Evolutionary conservation across 2,329 filamentous ascomycete species (phyloP), one percentile per base, ranked within the genome.

Genomic region (Hymenoscyphus repandus): DNA sequence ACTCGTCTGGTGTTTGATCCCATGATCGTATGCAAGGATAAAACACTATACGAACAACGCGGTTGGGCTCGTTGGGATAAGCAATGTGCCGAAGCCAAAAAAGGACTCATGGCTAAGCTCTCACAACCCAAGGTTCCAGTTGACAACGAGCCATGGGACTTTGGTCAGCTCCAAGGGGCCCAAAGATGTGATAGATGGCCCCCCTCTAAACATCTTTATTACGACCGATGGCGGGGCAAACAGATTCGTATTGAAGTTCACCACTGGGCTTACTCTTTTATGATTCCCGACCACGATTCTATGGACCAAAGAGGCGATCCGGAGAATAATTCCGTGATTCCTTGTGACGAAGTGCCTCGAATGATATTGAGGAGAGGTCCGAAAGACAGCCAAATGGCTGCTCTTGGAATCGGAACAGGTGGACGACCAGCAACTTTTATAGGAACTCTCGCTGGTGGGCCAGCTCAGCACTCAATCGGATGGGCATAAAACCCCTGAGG

Each of bases 171-270:
- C 40, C 17, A n/a, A 17, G 34, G 47, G 13, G 36, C 46, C 5
- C 12, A 36, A 1, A 44, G 54, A 41, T 46, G 37, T 27, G 51
- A 56, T 42, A 45, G 57, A 6, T 59, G 57, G 57, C 56, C 55
- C 12, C 54, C 55, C 4, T 54, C 50, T 12, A 59, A 59, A 39
- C 55, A 58, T 32, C 42, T 59, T 17, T 57, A 51, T 47, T 59
- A 59, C 22, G 55, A 59, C 27, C 41, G 36, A 59, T 62, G 38
- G 52, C 18, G 38, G 27, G 49, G 50, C 15, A 22, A 33, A 9
- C 31, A 15, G 15, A 41, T 42, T 18, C 12, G 11, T 10, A 31
- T 27, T n/a, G 7, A 22, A n/a, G 17, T 15, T 43, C 17, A 15
- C 37, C 15, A 12, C 30, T 27, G 20, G 27, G 12, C n/a, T 9